Base-by-base conservation (phyloP, 768 basidiomycete genomes). In the Macrolepiota fuliginosa region DNA sequence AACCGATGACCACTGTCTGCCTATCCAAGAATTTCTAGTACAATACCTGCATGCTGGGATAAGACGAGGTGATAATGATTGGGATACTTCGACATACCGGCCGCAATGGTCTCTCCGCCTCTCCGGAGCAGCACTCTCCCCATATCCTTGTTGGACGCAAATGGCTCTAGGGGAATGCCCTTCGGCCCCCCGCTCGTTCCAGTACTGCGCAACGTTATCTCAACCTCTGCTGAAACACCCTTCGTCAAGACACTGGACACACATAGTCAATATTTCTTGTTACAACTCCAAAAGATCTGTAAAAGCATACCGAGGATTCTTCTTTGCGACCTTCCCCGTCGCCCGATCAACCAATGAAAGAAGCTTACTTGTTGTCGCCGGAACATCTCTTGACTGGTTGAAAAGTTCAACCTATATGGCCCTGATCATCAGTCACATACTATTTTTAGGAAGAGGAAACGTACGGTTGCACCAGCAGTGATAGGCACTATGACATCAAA, bases 401-500 rank as follows among this genome's bases (percentile, higher is more conserved):
- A 94, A 98, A 11, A 99, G 76, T 71, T 99, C 97, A 49, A 98
- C 82, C 93, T 92, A 67, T 4, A 10, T 42, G 39, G 11, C 37
- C 37, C 42, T 54, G 25, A 49, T 40, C 29, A n/a, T 47, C 53
- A 37, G 17, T 17, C 24, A 55, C 3, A 50, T 32, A 9, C 32
- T 13, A 46, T 35, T 6, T 35, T 42, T 25, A 47, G 35, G 2
- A 36, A 55, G 22, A 4, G 29, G 11, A n/a, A 7, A 71, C 82
- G 64, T 72, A 95, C 95, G 45, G 92, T 88, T 65, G 93, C 81
- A 42, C 97, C 97, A 0, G 86, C 80, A 11, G 89, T 94, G 64
- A 99, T 90, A 0, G 97, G 97, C 51, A 92, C 81, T 65, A 91
- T 85, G 13, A 96, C 84, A 70, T 99, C 97, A 70, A 99, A 98